Conservation (phyloP, 2,329 filamentous ascomycete species). For the Xylariaceae sp. region DNA sequence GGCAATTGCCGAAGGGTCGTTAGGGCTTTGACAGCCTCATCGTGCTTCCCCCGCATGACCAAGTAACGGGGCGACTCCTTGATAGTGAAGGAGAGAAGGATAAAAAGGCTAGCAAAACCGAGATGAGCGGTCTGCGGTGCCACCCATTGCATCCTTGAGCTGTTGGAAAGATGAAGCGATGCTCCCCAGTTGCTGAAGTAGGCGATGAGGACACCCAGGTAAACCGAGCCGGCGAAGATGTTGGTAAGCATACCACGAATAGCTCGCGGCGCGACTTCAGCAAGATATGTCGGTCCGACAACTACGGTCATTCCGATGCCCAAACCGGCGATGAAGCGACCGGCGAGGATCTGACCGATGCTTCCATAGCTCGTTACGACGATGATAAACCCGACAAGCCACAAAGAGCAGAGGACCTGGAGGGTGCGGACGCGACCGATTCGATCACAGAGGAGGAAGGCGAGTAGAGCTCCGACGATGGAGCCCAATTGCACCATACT, state of each 20-base stretch:
- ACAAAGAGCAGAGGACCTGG: slow-evolving; percentile 15
- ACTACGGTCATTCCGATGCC: slow-evolving; percentile 39
- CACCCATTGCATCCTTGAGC: slow-evolving; percentile 8
- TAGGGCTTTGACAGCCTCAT: slow-evolving; percentile 7
- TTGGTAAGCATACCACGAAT: slow-evolving; percentile 9
- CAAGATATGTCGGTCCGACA: slow-evolving; percentile 21
- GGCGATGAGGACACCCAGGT: slow-evolving; percentile 7
- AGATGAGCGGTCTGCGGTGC: slow-evolving; percentile 7
- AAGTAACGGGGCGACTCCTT: slow-evolving; percentile 10
- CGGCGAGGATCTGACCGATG: slow-evolving; percentile 28
- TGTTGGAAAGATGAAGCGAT: slow-evolving; percentile 3
- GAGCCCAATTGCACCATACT: slow-evolving; percentile 12
- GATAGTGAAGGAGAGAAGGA: slow-evolving; percentile 8
- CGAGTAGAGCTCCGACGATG: slow-evolving; percentile 8
- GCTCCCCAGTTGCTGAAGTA: slow-evolving; percentile 7
- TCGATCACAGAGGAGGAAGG: slow-evolving; percentile 20
- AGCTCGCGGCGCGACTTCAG: slow-evolving; percentile 4
- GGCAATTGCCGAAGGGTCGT: slow-evolving; percentile 12
- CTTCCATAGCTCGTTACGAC: slow-evolving; percentile 7
- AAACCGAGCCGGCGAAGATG: slow-evolving; percentile 8
- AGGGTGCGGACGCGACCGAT: slow-evolving; percentile 20
- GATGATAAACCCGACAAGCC: slow-evolving; percentile 19
- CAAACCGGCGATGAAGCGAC: slow-evolving; percentile 37
- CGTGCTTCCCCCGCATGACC: slow-evolving; percentile 7
- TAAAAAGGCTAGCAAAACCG: slow-evolving; percentile 5